Base-by-base conservation (phyloP, 805 yeast species). In the Citeromyces nyonsensis region DNA sequence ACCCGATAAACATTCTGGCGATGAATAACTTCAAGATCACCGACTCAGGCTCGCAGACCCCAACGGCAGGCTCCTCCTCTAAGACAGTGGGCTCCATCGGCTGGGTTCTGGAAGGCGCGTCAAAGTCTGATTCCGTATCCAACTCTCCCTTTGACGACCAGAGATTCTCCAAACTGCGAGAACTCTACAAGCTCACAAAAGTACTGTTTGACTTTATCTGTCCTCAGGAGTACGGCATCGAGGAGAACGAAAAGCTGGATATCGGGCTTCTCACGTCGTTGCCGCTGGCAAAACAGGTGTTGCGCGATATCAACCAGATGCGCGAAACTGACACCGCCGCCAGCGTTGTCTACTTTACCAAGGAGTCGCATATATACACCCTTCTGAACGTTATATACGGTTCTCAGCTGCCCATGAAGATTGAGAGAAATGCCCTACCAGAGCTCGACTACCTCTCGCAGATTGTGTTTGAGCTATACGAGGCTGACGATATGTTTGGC, bases 191-290 rank as follows among this genome's bases (percentile, higher is more conserved):
- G 40, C 63, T 91, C 35, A 82, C 95, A 1, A 93, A 91, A 52
- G 95, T 91, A 5, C 57, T 91, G 39, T 91, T 91, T 58, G 99
- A 91, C 55, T 91, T 88, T 48, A 85, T 91, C 31, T 91, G 97
- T 55, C 99, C 99, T 7, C 97, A 91, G 53, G 99, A 91, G 50
- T 91, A 91, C 50, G 99, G 99, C 40, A 91, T 91, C 44, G 84
- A 86, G 41, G 94, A 85, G 47, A 77, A 79, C 45, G 98, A 91
- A 53, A 91, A 91, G 49, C 66, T 91, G 38, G 99, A 91, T 50
- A 91, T 91, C 57, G 99, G 99, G 4, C 60, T 91, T 36, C 61
- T 91, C 44, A 91, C 99, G 0, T 83, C 95, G 2, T 64, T 91
- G 45, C 99, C 99, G 2, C 64, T 91, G 43, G 93, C 95, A 1